Base-by-base conservation (phyloP, 352 stramenopile genomes). In the Pythium periplocum region DNA sequence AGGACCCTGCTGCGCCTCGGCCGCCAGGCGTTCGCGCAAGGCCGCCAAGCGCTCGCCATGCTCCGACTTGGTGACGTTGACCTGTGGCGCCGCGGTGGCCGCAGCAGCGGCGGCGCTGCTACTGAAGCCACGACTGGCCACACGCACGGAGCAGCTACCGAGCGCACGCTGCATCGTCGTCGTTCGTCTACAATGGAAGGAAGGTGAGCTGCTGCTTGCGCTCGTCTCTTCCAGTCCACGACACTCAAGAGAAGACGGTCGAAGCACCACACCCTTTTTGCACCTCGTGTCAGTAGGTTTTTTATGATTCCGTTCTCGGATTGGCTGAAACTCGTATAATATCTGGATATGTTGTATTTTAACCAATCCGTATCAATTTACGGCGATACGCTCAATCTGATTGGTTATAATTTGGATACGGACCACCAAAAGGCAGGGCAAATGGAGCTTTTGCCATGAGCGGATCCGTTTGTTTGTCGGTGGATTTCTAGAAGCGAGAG, bases 401-500 rank as follows among this genome's bases (percentile, higher is more conserved):
- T 63, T 63, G 57, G 57, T 10, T 57, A 12, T 26, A 34, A 51
- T 55, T 34, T 41, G 0, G 4, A 40, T 12, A 43, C 41, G 43
- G 12, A 58, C 45, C 50, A 63, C 57, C 57, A 44, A 47, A 63
- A 65, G 44, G 1, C 5, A 9, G 4, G 50, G 6, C 11, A 12
- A 26, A 26, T 26, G 17, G 17, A 26, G 17, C 17, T 26, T 26
- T 26, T 26, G 17, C 17, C 17, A 26, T 26, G 17, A 26, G 17
- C 17, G 17, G 17, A 26, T 26, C 17, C 17, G 17, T 26, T 26
- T 26, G 17, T 26, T 26, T 26, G 17, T 26, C 17, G 17, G 17
- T 26, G 17, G 17, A 26, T 43, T 11, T 51, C 46, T 65, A 95
- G 53, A 99, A 98, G 45, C 90, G 81, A 11, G 78, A 96, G 58